phyloP scores from a whole-genome alignment of 768 basidiomycete species.

The Lentinula boryana region DNA sequence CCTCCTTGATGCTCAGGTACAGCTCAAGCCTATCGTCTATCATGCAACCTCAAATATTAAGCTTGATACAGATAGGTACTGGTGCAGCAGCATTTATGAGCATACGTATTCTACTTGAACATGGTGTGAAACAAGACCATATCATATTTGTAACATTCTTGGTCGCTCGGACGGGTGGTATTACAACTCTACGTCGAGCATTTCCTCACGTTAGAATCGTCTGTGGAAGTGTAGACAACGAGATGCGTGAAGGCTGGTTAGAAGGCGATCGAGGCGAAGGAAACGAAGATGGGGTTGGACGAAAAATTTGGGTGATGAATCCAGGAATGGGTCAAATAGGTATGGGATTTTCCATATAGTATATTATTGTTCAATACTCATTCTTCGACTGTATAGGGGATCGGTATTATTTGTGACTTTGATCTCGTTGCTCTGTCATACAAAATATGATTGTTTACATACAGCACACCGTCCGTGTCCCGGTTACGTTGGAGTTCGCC shows the following conservation, averaged over 20 bases:
- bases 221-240: slow-evolving; percentile 77
- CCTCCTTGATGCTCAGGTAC: slow-evolving; percentile 83
- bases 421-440: neutral
- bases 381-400: slow-evolving; percentile 22
- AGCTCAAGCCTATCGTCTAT: neutral
- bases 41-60: neutral
- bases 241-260: slow-evolving; percentile 70
- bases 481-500: too few relatives aligned
- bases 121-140: slow-evolving; percentile 77
- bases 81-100: slow-evolving; percentile 94
- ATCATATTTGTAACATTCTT: slow-evolving; percentile 91
- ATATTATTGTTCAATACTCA: too few relatives aligned
- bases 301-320: slow-evolving; percentile 77
- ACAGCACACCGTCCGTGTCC: too few relatives aligned
- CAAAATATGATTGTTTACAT: too few relatives aligned
- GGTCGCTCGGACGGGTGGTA: slow-evolving; percentile 75
- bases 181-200: slow-evolving; percentile 70
- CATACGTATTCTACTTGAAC: slow-evolving; percentile 87
- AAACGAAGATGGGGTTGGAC: slow-evolving; percentile 41
- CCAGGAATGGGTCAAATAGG: slow-evolving; percentile 91
- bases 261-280: slow-evolving; percentile 48
- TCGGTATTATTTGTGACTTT: slow-evolving; percentile 30
- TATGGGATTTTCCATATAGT: slow-evolving; percentile 21
- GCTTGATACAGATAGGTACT: slow-evolving; percentile 68
- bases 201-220: slow-evolving; percentile 86